Percentiles rank a stretch among this genome's conserved stretches.
phyloP scores from a whole-genome alignment of 2,329 filamentous ascomycete species.

The Aspergillus sp. region DNA sequence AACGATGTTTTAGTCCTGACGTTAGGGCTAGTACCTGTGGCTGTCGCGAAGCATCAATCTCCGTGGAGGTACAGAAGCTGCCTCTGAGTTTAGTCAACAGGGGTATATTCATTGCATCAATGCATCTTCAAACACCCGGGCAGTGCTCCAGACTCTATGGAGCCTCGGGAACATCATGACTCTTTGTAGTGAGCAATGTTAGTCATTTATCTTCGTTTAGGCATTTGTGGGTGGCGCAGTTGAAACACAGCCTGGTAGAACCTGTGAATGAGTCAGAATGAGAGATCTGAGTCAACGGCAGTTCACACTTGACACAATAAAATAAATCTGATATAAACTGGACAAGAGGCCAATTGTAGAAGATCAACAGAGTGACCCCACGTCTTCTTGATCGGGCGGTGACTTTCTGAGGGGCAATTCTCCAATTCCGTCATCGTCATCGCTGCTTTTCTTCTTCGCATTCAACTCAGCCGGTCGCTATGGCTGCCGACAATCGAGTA shows the following conservation, averaged over 20 bases:
- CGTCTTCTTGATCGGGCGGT: background rate
- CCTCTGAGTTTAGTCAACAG: too few relatives aligned
- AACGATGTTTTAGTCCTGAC: too few relatives aligned
- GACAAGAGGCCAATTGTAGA: background rate
- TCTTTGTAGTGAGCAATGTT: background rate
- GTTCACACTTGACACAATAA: background rate
- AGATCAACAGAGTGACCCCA: background rate
- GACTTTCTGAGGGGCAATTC: slow-evolving; percentile 1
- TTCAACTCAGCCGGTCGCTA: slow-evolving; percentile 2
- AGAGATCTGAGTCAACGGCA: background rate
- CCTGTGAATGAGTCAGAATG: slow-evolving; percentile 1
- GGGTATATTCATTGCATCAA: too few relatives aligned
- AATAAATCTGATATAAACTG: background rate
- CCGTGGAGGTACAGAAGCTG: too few relatives aligned
- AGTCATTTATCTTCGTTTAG: background rate
- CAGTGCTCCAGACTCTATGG: too few relatives aligned
- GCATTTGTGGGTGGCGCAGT: background rate
- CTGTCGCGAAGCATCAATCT: too few relatives aligned
- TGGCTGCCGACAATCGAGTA: slow-evolving; percentile 24
- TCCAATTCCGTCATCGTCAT: slow-evolving; percentile 5
- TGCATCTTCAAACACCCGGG: too few relatives aligned
- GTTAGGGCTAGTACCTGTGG: too few relatives aligned
- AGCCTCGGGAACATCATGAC: background rate
- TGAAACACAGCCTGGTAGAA: background rate
- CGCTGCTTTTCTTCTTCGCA: background rate